Percentiles rank a stretch among this genome's conserved stretches.
Evolutionary conservation across 495 filamentous ascomycete genomes (phyloP).

Genomic region (Penicillium daleae): DNA sequence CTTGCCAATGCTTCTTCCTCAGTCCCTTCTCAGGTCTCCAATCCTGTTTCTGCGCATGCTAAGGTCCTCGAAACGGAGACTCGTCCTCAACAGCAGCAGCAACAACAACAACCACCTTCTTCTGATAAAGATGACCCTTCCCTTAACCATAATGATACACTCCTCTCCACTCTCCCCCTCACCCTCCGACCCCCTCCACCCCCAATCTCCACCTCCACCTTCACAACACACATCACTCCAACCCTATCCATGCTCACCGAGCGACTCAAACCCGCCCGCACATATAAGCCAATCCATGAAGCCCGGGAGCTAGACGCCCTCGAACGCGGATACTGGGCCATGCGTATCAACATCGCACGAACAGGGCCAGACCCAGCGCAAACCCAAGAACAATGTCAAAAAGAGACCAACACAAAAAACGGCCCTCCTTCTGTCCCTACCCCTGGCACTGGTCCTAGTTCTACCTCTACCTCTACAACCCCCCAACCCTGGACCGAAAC

Average conservation of each 20-base stretch:
- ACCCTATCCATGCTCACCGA: slow-evolving; percentile 54
- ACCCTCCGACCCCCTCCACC: slow-evolving; percentile 53
- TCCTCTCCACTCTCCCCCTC: slow-evolving; percentile 26
- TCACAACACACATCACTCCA: slow-evolving; percentile 58
- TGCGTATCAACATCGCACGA: slow-evolving; percentile 46
- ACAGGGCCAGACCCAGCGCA: background rate
- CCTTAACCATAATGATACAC: background rate
- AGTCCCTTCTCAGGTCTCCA: background rate
- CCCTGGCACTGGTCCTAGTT: background rate
- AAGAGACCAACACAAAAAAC: no score
- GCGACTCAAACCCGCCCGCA: slow-evolving; percentile 52
- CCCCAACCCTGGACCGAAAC: slow-evolving; percentile 5
- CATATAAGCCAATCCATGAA: slow-evolving; percentile 56
- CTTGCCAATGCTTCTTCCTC: background rate
- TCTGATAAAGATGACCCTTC: background rate
- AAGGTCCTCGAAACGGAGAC: background rate
- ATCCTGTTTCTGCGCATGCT: background rate
- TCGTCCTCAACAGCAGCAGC: background rate
- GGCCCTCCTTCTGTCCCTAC: no score
- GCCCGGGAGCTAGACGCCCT: slow-evolving; percentile 53
- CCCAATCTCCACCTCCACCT: slow-evolving; percentile 40
- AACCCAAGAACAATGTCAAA: no score
- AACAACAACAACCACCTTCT: background rate
- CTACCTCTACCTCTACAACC: background rate
- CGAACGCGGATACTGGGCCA: slow-evolving; percentile 72